A percentile compares a stretch with the other conserved stretches of the same genome.
These are phyloP conservation scores for Aureobasidium musti DNA, from an alignment of 2,329 filamentous ascomycete genomes.

Conservation along the genomic window DNA sequence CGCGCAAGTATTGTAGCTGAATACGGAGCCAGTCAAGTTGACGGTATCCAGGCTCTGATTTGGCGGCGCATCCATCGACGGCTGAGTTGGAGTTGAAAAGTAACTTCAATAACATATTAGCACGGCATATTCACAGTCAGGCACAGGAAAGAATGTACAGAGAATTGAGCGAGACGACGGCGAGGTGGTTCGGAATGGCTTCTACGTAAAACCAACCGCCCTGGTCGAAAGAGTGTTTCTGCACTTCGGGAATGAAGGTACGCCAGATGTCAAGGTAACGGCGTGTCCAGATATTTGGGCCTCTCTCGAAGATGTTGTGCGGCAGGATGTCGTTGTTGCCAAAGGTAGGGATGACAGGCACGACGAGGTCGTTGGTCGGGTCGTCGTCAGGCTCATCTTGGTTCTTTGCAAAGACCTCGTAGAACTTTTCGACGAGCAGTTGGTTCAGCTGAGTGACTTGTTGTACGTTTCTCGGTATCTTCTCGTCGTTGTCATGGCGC, in stretches of 20 bases:
- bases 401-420: constrained; percentile 66
- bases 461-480: constrained; percentile 69
- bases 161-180: constrained; percentile 93
- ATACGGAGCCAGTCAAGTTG: constrained; percentile 96
- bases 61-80: constrained; percentile 82
- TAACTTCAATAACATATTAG: constrained; percentile 52
- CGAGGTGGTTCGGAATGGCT: constrained; percentile 80
- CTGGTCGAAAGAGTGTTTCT: constrained; percentile 85
- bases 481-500: constrained; percentile 46
- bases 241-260: constrained; percentile 85
- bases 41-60: constrained; percentile 83
- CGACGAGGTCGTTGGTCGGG: constrained; percentile 60
- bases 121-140: not conserved
- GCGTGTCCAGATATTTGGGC: constrained; percentile 84
- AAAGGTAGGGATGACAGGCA: constrained; percentile 86
- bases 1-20: constrained; percentile 79
- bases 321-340: constrained; percentile 98
- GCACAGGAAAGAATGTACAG: constrained; percentile 50
- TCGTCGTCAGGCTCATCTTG: constrained; percentile 53
- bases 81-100: constrained; percentile 92
- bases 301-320: constrained; percentile 86
- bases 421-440: constrained; percentile 73
- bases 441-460: constrained; percentile 80
- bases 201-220: constrained; percentile 96
- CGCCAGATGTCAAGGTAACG: constrained; percentile 78